A percentile compares a stretch with the other conserved stretches of the same genome.
These are phyloP conservation scores for Pezicula neosporulosa DNA, from an alignment of 2,329 filamentous ascomycete species.

Conservation along the genomic window DNA sequence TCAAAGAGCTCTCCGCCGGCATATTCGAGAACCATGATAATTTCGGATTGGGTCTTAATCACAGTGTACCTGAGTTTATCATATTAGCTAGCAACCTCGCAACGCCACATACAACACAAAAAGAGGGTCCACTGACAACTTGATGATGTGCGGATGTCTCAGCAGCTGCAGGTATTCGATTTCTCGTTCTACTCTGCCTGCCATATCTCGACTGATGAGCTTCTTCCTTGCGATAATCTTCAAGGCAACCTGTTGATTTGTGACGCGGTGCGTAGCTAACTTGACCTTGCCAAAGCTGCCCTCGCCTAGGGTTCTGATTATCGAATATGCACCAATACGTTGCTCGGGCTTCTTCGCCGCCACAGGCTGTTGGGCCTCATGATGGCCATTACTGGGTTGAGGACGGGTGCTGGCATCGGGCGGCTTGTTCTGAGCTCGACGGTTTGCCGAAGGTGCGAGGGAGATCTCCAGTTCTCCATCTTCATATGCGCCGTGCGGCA, in stretches of 20 bases:
- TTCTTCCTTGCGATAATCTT: conserved; percentile 98
- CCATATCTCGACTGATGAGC: conserved; percentile 96
- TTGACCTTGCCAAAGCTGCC: conserved; percentile 99
- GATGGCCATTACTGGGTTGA: conserved; percentile 16
- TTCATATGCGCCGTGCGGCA: conserved; percentile 51
- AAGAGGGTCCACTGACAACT: conserved; percentile 61
- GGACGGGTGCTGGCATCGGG: conserved; percentile 25
- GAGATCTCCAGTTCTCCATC: conserved; percentile 83
- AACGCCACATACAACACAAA: not conserved
- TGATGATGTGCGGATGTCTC: conserved; percentile 97
- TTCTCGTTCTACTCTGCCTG: conserved; percentile 92
- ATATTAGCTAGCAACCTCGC: conserved; percentile 20
- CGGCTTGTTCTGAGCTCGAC: conserved; percentile 40
- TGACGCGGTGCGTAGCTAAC: conserved; percentile 87
- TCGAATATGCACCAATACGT: conserved; percentile 87
- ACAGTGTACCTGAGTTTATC: conserved; percentile 71
- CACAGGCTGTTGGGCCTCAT: conserved; percentile 16
- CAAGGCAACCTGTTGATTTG: conserved; percentile 90
- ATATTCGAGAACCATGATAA: conserved; percentile 99
- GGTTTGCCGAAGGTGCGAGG: conserved; percentile 61
- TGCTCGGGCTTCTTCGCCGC: conserved; percentile 62
- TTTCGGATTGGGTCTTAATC: conserved; percentile 90
- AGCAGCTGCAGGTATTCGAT: conserved; percentile 97
- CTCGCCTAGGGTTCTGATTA: conserved; percentile 87
- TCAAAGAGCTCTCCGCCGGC: conserved; percentile 96